Base-by-base conservation (phyloP, 768 basidiomycete genomes). In the Leccinum obscurum region DNA sequence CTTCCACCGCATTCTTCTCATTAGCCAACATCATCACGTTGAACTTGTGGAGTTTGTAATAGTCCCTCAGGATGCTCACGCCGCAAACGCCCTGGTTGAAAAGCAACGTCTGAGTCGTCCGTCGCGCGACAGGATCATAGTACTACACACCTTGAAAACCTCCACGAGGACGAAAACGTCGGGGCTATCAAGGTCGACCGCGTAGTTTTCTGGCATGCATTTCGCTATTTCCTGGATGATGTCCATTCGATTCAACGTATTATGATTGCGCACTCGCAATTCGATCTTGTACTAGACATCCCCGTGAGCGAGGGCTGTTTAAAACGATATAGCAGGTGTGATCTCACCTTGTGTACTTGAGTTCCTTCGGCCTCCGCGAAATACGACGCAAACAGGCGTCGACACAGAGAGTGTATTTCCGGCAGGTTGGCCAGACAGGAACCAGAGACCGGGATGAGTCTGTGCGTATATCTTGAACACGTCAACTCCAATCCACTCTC, bases 141-240 rank as follows among this genome's bases (percentile, higher is more conserved):
- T n/a, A 57, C 14, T 17, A 70, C 77, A 48, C 56, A 88, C 92
- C 83, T 93, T 93, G 80, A 92, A 93, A 5, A 93, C 80, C 66
- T 93, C 90, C 6, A 92, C 85, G 7, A 93, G 80, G 51, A 93
- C 82, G 61, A 90, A 91, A 3, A 90, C 74, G 48, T 89, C 82
- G 0, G 92, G 88, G 62, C 86, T 74, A 32, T 83, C 80, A 22
- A 93, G 76, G 57, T 90, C 82, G 14, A 93, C 92, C 2, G 73
- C 80, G 66, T 89, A 89, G 13, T 80, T 81, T 56, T 78, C 77
- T 0, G 91, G 91, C 13, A 93, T 83, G 66, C 86, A 89, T 63
- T 81, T 79, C 0, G 88, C 92, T 41, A 93, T 77, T 53, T 82
- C 82, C 59, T 90, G 81, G 30, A 93, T 87, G 28, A 93, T 71